Evolutionary conservation across 768 basidiomycete genomes (phyloP), one percentile per base, ranked within the genome.

Genomic region (Mycena maculata): DNA sequence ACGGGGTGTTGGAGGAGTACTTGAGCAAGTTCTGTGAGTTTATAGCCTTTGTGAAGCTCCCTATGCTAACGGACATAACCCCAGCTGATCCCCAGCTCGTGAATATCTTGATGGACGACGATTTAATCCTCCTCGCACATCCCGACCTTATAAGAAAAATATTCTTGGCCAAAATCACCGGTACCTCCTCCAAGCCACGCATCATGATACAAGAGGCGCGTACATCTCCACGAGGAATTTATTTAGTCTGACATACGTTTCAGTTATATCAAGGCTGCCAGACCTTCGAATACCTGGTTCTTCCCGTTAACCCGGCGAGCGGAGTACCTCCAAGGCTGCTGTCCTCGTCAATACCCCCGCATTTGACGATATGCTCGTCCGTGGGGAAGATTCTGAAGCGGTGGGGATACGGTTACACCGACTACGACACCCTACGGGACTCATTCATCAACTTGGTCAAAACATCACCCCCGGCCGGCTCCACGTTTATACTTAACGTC

Each of bases 281-380:
- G 7, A 44, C 52, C 20, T 63, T 63, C 22, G 44, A 55, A 36
- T 63, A 63, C 18, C 30, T 54, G 9, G 36, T 63, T 5, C 52
- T 63, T 33, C 53, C 61, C 2, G 31, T 54, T n/a, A 30, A 54
- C 23, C 52, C 52, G 27, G 44, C 61, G 5, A 55, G 18, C 22
- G 9, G n/a, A 3, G 27, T 45, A 16, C 15, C 27, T 3, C 54
- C 52, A 0, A 23, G 54, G 9, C 7, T 33, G 25, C 13, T 57
- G 3, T 15, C 33, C 12, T 64, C 63, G 9, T 15, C 4, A 2
- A n/a, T 64, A 0, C 63, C 63, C 1, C 63, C 63, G 4, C 55
- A 64, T 33, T 15, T 57, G 1, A 33, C 54, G 15, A 10, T 64
- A n/a, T 6, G 10, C 13, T 4, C 44, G 1, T 38, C 63, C 7